Conservation (phyloP, 495 filamentous ascomycete genomes). For the Aspergillus kassunensis region DNA sequence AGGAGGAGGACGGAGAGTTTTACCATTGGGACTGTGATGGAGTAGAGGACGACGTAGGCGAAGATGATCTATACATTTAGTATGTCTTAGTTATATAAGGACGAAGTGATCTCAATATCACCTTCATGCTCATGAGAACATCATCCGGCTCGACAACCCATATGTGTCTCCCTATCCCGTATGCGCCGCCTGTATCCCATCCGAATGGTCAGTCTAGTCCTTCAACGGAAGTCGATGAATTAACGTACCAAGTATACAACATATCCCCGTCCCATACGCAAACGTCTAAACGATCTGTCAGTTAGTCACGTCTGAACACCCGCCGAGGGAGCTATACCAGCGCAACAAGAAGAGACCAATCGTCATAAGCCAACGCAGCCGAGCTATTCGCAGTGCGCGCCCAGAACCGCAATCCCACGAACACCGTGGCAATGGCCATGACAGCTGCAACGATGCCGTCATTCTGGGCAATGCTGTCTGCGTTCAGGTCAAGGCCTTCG, state of each 20-base stretch:
- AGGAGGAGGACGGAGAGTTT: conserved; percentile 21
- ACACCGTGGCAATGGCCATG: conserved; percentile 13
- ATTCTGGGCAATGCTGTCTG: conserved; percentile 6
- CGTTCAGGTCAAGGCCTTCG: conserved; percentile 3
- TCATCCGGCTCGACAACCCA: conserved; percentile 13
- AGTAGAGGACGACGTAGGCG: conserved; percentile 14
- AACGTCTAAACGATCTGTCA: background rate
- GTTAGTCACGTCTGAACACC: background rate
- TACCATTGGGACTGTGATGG: conserved; percentile 14
- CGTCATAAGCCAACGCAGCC: conserved; percentile 8
- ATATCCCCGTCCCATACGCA: conserved; percentile 12
- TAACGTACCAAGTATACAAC: conserved; percentile 9
- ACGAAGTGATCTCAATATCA: background rate
- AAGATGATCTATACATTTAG: background rate
- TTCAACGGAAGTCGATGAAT: too few species aligned
- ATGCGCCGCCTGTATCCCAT: conserved; percentile 3
- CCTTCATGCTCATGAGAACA: conserved; percentile 16
- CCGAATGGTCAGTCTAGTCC: background rate
- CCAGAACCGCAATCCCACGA: conserved; percentile 14
- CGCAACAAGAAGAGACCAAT: conserved; percentile 13
- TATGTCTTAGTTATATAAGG: too few species aligned
- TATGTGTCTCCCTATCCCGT: conserved; percentile 18
- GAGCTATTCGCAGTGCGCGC: conserved; percentile 3
- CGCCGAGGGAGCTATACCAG: conserved; percentile 1
- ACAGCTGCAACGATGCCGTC: conserved; percentile 10